Evolutionary conservation across 805 yeast species (phyloP), one percentile per base, ranked within the genome.

Genomic region (Wickerhamiella lipophila): DNA sequence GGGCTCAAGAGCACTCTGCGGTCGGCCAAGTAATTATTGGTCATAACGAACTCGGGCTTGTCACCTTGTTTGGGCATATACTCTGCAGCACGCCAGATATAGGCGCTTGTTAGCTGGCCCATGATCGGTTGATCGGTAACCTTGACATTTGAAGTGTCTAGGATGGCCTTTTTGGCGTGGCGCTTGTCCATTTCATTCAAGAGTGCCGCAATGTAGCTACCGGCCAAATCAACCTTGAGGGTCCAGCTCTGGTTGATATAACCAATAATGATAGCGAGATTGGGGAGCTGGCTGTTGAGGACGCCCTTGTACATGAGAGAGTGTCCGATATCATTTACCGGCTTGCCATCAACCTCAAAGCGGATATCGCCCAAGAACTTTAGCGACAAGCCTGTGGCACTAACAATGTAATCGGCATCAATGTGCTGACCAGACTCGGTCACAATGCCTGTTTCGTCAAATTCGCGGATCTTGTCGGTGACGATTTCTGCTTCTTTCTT

Each of bases 231-330:
- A 6, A 45, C 48, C 22, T 45, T 45, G 32, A 45, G 48, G 21
- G 48, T 45, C 48, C 48, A 45, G 26, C 34, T 22, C 42, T 25
- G 36, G 42, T 45, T 45, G 36, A 45, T 45, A 34, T 45, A 45
- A 3, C 48, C 48, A 19, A 45, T 11, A 26, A 45, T 36, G 4
- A 15, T 12, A 21, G 42, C 42, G 18, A 45, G 36, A 25, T 45
- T 45, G 42, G 48, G 48, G 23, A 45, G 23, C 11, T 18, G 34
- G 11, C n/a, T 12, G 29, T 30, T 29, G 36, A 45, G 27, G 6
- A 45, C 48, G 7, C 42, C 42, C 42, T 45, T 45, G 36, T 45
- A 45, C 36, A 45, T 40, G 12, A 19, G 12, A 5, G 36, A n/a
- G 21, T 18, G 16, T 26, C 48, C 42, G 7, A 34, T 22, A 19